Evolutionary conservation across 768 basidiomycete species (phyloP), one percentile per base, ranked within the genome.

Genomic region (Lentinula boryana): DNA sequence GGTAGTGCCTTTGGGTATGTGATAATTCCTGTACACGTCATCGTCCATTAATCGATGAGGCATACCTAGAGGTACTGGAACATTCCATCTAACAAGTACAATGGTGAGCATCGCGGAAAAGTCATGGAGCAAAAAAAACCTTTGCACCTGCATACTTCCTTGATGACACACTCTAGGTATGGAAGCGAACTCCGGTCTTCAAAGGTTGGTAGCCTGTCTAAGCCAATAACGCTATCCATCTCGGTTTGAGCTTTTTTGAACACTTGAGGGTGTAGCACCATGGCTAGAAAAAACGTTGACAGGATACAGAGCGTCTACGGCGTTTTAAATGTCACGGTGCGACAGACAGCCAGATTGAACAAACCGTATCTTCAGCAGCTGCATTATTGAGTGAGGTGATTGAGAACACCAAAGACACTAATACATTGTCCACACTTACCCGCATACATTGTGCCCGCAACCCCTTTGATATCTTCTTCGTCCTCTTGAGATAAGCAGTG

Each of bases 381-480:
- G 32, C 21, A 41, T 18, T 8, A 16, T 57, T 2, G 23, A 38
- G 21, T 21, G 9, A 35, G 16, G 15, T 40, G 21, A 16, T n/a
- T n/a, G 2, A 5, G n/a, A 4, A 44, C 18, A 48, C 8, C 31
- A 1, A 56, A 23, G 38, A 48, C 33, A 62, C 46, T 9, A 18
- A 49, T 35, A 2, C 46, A 56, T 13, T 13, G 35, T 15, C 35
- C 36, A 31, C 57, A 58, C 75, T 60, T 67, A 81, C 81, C 81
- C 53, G 76, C 76, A 67, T 76, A 80, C 52, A 83, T 70, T 6
- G 81, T 83, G 33, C 78, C 82, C 54, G 82, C 81, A n/a, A 80
- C 78, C 46, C 80, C 81, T 72, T 79, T 81, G 66, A 84, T 83
- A 68, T 82, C 78, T 60, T 78, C 75, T 63, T 82, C 81, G 46